Base-by-base conservation (phyloP, 257 asterid species). In the Voacanga thouarsii region DNA sequence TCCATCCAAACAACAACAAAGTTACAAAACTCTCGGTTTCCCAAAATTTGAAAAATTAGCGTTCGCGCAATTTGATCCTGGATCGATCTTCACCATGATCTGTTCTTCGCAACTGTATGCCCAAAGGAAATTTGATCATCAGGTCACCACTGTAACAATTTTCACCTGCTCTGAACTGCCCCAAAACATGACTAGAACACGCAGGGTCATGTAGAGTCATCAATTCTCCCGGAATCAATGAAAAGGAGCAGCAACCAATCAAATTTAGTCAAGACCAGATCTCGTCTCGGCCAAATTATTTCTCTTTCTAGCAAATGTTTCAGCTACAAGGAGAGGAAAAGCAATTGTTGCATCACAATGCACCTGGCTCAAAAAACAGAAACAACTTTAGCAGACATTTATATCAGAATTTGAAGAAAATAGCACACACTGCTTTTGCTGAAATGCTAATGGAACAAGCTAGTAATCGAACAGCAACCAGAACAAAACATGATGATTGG, bases 331-430 rank as follows among this genome's bases (percentile, higher is more conserved):
- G 41, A 94, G 84, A 50, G 99, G 97, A 78, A 94, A 94, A 33
- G 96, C 97, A 81, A 91, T 90, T 66, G 97, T 95, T 30, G 99
- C 98, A 82, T 93, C 98, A 77, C 98, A 93, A 44, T 93, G 99
- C 72, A 91, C 98, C 97, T 94, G 89, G 89, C 75, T 64, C 57
- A 15, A 74, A 33, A 67, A 88, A 60, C 4, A 61, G 76, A 78
- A 63, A 75, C 33, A 39, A 19, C 12, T n/a, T 24, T 56, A 9
- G 47, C 39, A 59, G 18, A 39, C 9, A 21, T 55, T 18, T 4
- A 5, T 18, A 21, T 21, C 59, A 15, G 15, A 55, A 55, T 55
- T 55, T 55, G 26, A 1, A 55, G 26, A 33, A 71, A 47, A 67
- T 16, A 68, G 28, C 16, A 37, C 47, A 37, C 5, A 75, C 19